Evolutionary conservation across 768 basidiomycete genomes (phyloP).

Genomic region (Suillus paluster): DNA sequence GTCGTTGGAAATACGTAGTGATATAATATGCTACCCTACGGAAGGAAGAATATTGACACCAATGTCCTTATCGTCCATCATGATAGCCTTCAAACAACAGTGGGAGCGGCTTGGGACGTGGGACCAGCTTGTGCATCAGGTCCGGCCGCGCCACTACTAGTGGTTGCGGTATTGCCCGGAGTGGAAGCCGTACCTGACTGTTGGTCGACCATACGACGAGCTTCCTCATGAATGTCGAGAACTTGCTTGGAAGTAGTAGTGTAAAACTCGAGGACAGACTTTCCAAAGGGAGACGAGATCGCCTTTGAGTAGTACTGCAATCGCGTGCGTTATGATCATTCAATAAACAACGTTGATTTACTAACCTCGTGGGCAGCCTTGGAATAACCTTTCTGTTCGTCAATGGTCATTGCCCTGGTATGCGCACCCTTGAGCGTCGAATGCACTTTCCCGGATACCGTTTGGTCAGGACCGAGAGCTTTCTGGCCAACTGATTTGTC

Average conservation of each 20-base stretch:
- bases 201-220: slow-evolving; percentile 72
- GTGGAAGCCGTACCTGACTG: slow-evolving; percentile 19
- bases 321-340: background rate
- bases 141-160: background rate
- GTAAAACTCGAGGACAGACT: slow-evolving; percentile 82
- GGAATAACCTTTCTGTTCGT: slow-evolving; percentile 79
- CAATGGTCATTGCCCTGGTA: slow-evolving; percentile 72
- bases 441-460: slow-evolving; percentile 74
- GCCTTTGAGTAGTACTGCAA: slow-evolving; percentile 79
- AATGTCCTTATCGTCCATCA: background rate
- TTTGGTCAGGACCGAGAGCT: slow-evolving; percentile 80
- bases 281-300: slow-evolving; percentile 74
- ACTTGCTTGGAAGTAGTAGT: slow-evolving; percentile 89
- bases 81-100: slow-evolving; percentile 1
- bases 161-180: slow-evolving; percentile 7
- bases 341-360: slow-evolving; percentile 1
- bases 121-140: slow-evolving; percentile 16
- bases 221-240: slow-evolving; percentile 92
- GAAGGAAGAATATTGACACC: background rate
- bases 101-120: slow-evolving; percentile 11
- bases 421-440: slow-evolving; percentile 65
- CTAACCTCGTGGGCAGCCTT: slow-evolving; percentile 71
- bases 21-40: background rate
- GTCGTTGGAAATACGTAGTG: background rate
- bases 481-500: slow-evolving; percentile 73